Evolutionary conservation across 345 rosid genomes (phyloP).

Genomic region (Euclidium syriacum): DNA sequence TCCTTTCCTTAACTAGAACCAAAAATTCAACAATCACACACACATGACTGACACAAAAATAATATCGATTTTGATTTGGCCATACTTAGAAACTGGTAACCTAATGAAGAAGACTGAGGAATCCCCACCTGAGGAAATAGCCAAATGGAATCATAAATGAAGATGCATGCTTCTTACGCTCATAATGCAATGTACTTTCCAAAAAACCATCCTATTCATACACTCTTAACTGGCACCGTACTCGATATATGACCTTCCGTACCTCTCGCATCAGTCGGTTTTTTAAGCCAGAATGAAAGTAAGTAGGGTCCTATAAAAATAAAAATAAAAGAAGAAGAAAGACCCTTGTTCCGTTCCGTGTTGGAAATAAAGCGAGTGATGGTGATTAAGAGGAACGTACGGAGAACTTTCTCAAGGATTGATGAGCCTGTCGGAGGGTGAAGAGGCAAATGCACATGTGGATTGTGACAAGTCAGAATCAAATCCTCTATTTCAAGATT

Average conservation of each 20-base stretch:
- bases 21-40: too few species aligned
- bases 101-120: conserved; percentile 22
- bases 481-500: conserved; percentile 12
- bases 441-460: conserved; percentile 34
- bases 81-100: conserved; percentile 9
- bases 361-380: conserved; percentile 8
- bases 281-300: conserved; percentile 12
- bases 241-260: conserved; percentile 33
- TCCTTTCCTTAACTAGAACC: too few species aligned
- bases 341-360: not conserved
- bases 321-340: not conserved
- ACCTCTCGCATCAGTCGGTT: conserved; percentile 26
- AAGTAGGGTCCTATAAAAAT: not conserved
- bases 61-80: too few species aligned
- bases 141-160: conserved; percentile 27
- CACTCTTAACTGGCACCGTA: conserved; percentile 40
- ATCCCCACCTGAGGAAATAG: conserved; percentile 30
- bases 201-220: conserved; percentile 14
- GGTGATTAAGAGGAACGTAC: conserved; percentile 20
- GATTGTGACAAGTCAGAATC: conserved; percentile 25
- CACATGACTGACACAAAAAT: too few species aligned
- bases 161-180: conserved; percentile 29
- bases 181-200: conserved; percentile 23
- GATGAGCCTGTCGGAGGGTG: conserved; percentile 33
- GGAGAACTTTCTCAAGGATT: conserved; percentile 29